Percentiles rank a stretch among this genome's conserved stretches.
Evolutionary conservation across 2,329 filamentous ascomycete genomes (phyloP).

Genomic region (Calonectria crousiana): DNA sequence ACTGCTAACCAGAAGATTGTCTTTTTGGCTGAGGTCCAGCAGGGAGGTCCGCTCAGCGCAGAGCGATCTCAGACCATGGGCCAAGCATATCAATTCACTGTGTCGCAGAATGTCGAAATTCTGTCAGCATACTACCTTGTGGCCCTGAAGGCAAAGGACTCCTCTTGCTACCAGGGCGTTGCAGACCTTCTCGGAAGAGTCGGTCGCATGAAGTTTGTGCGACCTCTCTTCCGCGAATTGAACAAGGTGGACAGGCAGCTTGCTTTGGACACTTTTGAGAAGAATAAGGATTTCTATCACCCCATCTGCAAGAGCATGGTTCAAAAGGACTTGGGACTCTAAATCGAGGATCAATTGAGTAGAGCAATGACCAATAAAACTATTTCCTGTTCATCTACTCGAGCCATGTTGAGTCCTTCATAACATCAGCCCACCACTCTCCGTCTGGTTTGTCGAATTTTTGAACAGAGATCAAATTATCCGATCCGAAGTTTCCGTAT

Average conservation of each 20-base stretch:
- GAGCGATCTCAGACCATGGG: slow-evolving; percentile 80
- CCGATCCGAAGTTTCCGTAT: slow-evolving; percentile 68
- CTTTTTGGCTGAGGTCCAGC: slow-evolving; percentile 85
- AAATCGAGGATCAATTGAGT: slow-evolving; percentile 19
- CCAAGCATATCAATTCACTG: slow-evolving; percentile 76
- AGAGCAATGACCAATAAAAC: not conserved
- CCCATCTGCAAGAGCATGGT: slow-evolving; percentile 91
- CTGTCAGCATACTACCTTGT: slow-evolving; percentile 84
- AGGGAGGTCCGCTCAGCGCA: slow-evolving; percentile 70
- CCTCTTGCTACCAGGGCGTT: slow-evolving; percentile 76
- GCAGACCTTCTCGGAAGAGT: slow-evolving; percentile 83
- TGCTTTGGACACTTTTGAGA: slow-evolving; percentile 85
- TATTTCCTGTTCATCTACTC: slow-evolving; percentile 41
- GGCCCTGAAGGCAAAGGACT: slow-evolving; percentile 80
- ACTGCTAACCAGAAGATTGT: slow-evolving; percentile 91
- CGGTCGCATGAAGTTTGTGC: slow-evolving; percentile 97
- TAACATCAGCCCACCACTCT: slow-evolving; percentile 61
- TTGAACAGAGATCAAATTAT: slow-evolving; percentile 61
- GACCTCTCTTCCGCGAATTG: slow-evolving; percentile 83
- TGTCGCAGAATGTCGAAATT: slow-evolving; percentile 89
- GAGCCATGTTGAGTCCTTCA: slow-evolving; percentile 57
- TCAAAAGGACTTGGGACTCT: slow-evolving; percentile 79
- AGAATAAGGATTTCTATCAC: slow-evolving; percentile 93
- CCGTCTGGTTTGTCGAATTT: slow-evolving; percentile 59
- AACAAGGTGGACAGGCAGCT: slow-evolving; percentile 79